Evolutionary conservation across 2,329 filamentous ascomycete genomes (phyloP).

Genomic region (Beauveria caledonica): DNA sequence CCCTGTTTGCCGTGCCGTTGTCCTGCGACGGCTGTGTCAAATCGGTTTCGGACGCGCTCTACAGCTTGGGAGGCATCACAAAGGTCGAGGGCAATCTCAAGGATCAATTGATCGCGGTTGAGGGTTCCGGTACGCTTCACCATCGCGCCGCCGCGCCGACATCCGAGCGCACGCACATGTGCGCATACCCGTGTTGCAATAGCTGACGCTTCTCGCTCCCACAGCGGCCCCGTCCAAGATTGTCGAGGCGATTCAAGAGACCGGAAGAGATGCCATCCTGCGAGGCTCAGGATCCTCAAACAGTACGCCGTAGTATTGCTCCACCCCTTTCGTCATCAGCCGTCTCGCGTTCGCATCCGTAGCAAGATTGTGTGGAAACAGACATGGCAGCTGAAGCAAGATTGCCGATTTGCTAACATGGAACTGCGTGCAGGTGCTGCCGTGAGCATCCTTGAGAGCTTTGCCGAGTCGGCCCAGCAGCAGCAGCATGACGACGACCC

Average conservation of each 20-base stretch:
- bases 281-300: constrained; percentile 80
- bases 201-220: neutral
- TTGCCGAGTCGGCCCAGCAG: constrained; percentile 48
- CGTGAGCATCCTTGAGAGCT: constrained; percentile 92
- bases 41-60: constrained; percentile 71
- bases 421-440: constrained; percentile 52
- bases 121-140: constrained; percentile 61
- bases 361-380: neutral
- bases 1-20: constrained; percentile 89
- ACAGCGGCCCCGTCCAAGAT: constrained; percentile 78
- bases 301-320: constrained; percentile 45
- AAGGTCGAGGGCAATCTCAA: constrained; percentile 76
- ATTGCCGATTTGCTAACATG: neutral
- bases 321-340: neutral
- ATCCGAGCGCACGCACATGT: neutral
- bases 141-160: neutral
- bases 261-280: constrained; percentile 88
- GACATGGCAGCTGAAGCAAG: neutral
- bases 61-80: constrained; percentile 68
- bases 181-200: neutral
- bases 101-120: constrained; percentile 74
- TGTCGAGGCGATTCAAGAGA: constrained; percentile 78
- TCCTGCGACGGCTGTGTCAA: constrained; percentile 85
- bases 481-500: constrained; percentile 25
- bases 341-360: neutral